phyloP scores from a whole-genome alignment of 1,284 basidiomycete genomes.

The Trametes versicolor region DNA sequence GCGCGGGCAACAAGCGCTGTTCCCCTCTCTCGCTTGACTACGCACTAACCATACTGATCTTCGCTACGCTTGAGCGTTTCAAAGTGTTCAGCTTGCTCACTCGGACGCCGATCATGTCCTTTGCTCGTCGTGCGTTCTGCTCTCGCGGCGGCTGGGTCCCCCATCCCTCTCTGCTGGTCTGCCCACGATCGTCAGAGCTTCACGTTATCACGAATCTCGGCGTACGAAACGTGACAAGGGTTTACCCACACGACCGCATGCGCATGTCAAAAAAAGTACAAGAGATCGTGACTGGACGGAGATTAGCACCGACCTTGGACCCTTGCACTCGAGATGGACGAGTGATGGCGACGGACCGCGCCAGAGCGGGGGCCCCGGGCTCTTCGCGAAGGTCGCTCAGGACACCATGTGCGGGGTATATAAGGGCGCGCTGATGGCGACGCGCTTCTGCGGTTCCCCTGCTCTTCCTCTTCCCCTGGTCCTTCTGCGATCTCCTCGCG shows the following conservation, averaged over 20 bases:
- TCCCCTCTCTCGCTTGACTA: not conserved
- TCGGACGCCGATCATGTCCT: not conserved
- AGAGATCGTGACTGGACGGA: slow-evolving; percentile 9
- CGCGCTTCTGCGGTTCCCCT: not conserved
- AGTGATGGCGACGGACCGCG: not conserved
- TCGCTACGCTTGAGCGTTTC: not conserved
- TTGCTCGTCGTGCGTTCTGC: not conserved
- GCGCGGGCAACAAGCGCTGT: not conserved
- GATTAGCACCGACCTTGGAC: slow-evolving; percentile 8
- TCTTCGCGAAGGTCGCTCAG: slow-evolving; percentile 1
- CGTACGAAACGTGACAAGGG: slow-evolving; percentile 13
- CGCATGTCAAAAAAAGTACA: slow-evolving; percentile 9
- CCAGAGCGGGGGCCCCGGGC: not conserved
- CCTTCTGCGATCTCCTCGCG: slow-evolving; percentile 3
- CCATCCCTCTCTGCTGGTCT: no score
- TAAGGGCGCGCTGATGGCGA: not conserved
- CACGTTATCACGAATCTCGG: slow-evolving; percentile 8
- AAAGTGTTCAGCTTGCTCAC: not conserved
- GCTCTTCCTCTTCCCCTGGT: slow-evolving; percentile 6
- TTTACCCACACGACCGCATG: slow-evolving; percentile 18
- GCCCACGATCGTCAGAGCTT: not conserved
- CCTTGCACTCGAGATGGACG: not conserved
- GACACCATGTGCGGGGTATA: not conserved
- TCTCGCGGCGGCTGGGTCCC: not conserved
- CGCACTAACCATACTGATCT: not conserved